Evolutionary conservation across 805 yeast genomes (phyloP), one percentile per base, ranked within the genome.

Genomic region (Starmerella tilneyi): DNA sequence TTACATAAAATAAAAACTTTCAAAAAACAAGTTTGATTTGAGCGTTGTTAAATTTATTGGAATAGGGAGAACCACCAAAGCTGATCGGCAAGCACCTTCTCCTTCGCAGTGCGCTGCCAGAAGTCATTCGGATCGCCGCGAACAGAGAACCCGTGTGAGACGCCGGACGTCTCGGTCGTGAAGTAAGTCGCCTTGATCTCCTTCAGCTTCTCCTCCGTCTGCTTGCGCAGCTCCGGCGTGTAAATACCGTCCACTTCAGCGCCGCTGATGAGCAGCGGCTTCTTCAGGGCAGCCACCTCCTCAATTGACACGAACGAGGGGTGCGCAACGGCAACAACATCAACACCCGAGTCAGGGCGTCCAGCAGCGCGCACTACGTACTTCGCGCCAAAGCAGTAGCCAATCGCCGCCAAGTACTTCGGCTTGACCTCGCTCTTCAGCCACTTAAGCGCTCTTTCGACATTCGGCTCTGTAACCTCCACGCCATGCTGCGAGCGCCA

Each of bases 341-440:
- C 73, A 8, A 56, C 29, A 7, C 7, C 30, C 30, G 30, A 23
- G 19, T 62, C 69, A 22, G 56, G 57, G 16, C 31, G 32, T 6
- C 69, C 60, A 24, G 75, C 61, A 46, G 78, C 73, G 48, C 72
- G 76, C 46, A 81, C 55, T 27, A 74, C 76, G 54, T 68, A 78
- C 62, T 78, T 81, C 32, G 84, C 94, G 60, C 96, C 96, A 52
- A 69, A 85, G 65, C 96, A 85, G 67, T 84, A 78, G 20, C 96
- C 95, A 34, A 73, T 77, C 19, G 52, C 21, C 24, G 44, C 46
- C 15, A 80, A 48, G 52, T 69, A 75, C 43, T 66, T 60, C 15
- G 75, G 74, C n/a, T 63, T 63, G 44, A 63, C 60, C 46, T 71
- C 73, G 22, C 59, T 55, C 48, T 66, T 72, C 46, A 81, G 62